phyloP scores from a whole-genome alignment of 352 stramenopile species.

The Paralagenidium karlingii region DNA sequence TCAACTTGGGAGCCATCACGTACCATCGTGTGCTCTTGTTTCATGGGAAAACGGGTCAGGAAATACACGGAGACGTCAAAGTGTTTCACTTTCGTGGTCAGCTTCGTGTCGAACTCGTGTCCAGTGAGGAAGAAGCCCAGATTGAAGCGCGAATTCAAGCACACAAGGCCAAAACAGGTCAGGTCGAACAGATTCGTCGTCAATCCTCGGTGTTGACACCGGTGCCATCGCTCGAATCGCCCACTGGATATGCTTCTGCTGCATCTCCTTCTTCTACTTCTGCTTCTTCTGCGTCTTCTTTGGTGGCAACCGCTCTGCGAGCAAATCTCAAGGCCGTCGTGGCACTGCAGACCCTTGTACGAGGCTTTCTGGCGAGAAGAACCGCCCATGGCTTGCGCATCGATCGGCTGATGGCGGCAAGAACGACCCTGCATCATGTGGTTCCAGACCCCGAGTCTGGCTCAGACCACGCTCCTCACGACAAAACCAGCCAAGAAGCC shows the following conservation, averaged over 20 bases:
- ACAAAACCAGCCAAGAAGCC: slow-evolving; percentile 8
- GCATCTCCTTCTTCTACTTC: slow-evolving; percentile 5
- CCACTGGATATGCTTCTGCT: background rate
- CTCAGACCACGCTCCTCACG: slow-evolving; percentile 21
- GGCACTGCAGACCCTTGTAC: slow-evolving; percentile 31
- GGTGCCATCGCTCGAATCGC: slow-evolving; percentile 3
- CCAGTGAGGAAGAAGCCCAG: no score
- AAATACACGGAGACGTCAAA: slow-evolving; percentile 12
- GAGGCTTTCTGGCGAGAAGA: slow-evolving; percentile 29
- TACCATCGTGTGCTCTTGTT: slow-evolving; percentile 26
- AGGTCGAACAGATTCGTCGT: slow-evolving; percentile 16
- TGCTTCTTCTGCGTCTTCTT: no score
- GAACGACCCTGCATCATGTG: no score
- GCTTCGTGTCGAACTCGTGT: no score
- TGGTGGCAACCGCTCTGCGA: no score
- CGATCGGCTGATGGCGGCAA: slow-evolving; percentile 35
- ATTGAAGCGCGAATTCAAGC: no score
- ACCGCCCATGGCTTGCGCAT: slow-evolving; percentile 24
- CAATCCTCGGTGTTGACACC: slow-evolving; percentile 13
- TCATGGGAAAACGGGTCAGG: slow-evolving; percentile 9
- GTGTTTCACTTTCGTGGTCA: slow-evolving; percentile 21
- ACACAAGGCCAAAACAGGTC: slow-evolving; percentile 16
- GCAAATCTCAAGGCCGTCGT: no score
- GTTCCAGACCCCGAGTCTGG: no score
- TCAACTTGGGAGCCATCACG: slow-evolving; percentile 6